These are phyloP conservation scores for Scedosporium aurantiacum DNA, from an alignment of 2,329 filamentous ascomycete species.

Conservation along the genomic window DNA sequence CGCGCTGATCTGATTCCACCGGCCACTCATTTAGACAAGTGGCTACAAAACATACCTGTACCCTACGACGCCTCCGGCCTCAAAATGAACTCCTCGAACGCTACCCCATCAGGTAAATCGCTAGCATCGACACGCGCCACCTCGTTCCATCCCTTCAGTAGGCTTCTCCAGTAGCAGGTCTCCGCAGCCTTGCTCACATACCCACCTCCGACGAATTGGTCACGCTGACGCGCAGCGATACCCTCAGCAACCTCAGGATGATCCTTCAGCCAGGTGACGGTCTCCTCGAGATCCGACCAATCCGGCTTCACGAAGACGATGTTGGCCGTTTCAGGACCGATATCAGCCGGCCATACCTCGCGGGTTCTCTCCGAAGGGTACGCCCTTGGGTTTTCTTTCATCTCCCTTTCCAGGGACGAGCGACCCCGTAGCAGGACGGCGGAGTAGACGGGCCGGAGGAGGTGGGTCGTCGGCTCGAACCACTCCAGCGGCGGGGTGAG, in stretches of 20 bases:
- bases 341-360: not conserved
- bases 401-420: not conserved
- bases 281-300: slow-evolving; percentile 38
- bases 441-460: slow-evolving; percentile 33
- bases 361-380: not conserved
- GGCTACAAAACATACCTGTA: no score
- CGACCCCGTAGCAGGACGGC: slow-evolving; percentile 13
- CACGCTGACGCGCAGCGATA: slow-evolving; percentile 36
- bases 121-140: slow-evolving; percentile 25
- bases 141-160: slow-evolving; percentile 35
- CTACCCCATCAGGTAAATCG: slow-evolving; percentile 21
- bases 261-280: slow-evolving; percentile 31
- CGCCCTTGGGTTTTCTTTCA: not conserved
- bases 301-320: slow-evolving; percentile 39
- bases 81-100: slow-evolving; percentile 28
- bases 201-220: slow-evolving; percentile 28
- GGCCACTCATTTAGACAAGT: no score
- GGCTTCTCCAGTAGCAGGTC: slow-evolving; percentile 40
- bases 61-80: not conserved
- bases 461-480: slow-evolving; percentile 38
- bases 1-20: no score
- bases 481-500: slow-evolving; percentile 35
- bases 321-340: slow-evolving; percentile 25
- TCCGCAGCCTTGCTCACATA: slow-evolving; percentile 40
- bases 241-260: slow-evolving; percentile 31